phyloP scores from a whole-genome alignment of 2,329 filamentous ascomycete species.

The Cadophora sp. region DNA sequence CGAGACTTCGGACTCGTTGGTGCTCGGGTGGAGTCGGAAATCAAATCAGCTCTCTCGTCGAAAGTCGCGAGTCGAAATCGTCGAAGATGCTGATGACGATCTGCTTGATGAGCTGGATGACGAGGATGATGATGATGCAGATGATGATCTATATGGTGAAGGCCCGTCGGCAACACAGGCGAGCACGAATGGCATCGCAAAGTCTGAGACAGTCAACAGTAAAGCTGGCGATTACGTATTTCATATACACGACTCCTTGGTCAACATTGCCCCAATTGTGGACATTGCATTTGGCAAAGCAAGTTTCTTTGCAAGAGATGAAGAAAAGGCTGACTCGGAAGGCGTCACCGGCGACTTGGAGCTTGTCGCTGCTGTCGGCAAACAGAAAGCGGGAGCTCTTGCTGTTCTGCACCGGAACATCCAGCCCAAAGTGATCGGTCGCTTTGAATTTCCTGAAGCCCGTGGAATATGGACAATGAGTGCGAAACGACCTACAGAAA shows the following conservation, averaged over 20 bases:
- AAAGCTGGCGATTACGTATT: slow-evolving; percentile 74
- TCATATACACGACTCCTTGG: slow-evolving; percentile 75
- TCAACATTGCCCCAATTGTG: slow-evolving; percentile 81
- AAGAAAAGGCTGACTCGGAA: slow-evolving; percentile 51
- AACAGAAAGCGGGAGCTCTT: slow-evolving; percentile 71
- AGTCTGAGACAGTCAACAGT: slow-evolving; percentile 44
- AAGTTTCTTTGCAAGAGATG: slow-evolving; percentile 50
- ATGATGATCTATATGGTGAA: slow-evolving; percentile 68
- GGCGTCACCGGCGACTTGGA: slow-evolving; percentile 63
- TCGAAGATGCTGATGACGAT: slow-evolving; percentile 64
- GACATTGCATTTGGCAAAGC: slow-evolving; percentile 74
- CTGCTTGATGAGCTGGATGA: slow-evolving; percentile 56
- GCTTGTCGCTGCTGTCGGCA: slow-evolving; percentile 66
- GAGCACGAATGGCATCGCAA: slow-evolving; percentile 48
- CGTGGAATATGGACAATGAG: slow-evolving; percentile 83
- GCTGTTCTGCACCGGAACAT: slow-evolving; percentile 81
- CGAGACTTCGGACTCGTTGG: slow-evolving; percentile 79
- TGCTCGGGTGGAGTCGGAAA: slow-evolving; percentile 81
- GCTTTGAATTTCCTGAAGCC: slow-evolving; percentile 75
- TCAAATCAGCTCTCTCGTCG: slow-evolving; percentile 66
- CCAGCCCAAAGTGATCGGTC: slow-evolving; percentile 72
- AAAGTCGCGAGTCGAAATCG: slow-evolving; percentile 62
- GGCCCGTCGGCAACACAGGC: slow-evolving; percentile 51
- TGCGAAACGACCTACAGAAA: slow-evolving; percentile 70
- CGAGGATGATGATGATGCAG: slow-evolving; percentile 56